These are phyloP conservation scores for Trichoderma sp. DNA, from an alignment of 2,329 filamentous ascomycete genomes.

Conservation along the genomic window DNA sequence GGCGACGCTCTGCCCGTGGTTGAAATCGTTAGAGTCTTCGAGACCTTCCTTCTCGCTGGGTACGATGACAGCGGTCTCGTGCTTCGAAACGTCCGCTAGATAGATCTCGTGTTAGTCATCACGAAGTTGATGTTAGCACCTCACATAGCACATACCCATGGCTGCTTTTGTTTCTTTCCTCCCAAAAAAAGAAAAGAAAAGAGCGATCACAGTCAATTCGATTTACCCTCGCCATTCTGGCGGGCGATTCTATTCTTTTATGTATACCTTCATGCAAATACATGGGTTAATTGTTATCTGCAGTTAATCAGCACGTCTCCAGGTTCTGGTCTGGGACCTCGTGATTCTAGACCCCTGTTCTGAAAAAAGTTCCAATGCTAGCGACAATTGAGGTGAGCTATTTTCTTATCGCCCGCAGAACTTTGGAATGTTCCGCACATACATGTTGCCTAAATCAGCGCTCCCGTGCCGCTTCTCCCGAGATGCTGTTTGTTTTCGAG, in stretches of 20 bases:
- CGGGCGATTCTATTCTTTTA: neutral
- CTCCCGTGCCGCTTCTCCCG: neutral
- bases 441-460: neutral
- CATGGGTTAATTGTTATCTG: neutral
- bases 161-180: neutral
- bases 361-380: neutral
- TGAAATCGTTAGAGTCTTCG: neutral
- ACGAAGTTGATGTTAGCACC: neutral
- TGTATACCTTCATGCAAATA: neutral
- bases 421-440: slow-evolving; percentile 1
- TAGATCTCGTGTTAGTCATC: neutral
- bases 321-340: neutral
- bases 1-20: neutral
- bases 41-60: neutral
- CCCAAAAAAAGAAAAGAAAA: neutral
- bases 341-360: neutral
- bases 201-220: neutral
- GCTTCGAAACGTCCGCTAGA: neutral
- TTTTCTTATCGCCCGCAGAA: neutral
- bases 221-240: neutral
- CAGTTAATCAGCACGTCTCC: neutral
- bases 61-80: neutral
- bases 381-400: neutral
- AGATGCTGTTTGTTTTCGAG: neutral
- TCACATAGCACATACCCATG: neutral